Evolutionary conservation across 305 asterid species (phyloP).

Genomic region (Ajuga reptans): DNA sequence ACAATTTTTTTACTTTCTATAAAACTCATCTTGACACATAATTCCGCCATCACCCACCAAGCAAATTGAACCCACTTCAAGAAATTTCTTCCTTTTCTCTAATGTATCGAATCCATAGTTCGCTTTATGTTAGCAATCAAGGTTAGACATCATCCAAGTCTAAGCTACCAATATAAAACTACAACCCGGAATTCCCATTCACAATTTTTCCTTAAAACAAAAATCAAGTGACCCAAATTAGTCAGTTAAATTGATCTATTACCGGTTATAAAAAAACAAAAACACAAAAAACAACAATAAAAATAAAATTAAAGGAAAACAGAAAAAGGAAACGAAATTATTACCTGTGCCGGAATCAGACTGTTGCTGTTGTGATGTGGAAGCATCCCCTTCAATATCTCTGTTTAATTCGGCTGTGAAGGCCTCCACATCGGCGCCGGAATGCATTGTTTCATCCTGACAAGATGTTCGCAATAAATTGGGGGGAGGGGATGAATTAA

Average conservation of each 20-base stretch:
- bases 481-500: neutral
- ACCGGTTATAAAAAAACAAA: no score
- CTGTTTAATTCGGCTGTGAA: constrained; percentile 89
- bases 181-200: neutral
- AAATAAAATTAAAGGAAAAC: no score
- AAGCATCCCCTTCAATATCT: constrained; percentile 77
- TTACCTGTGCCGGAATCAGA: constrained; percentile 50
- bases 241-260: neutral
- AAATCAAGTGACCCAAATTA: neutral
- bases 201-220: neutral
- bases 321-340: neutral
- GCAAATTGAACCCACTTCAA: neutral
- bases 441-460: constrained; percentile 93
- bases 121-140: constrained; percentile 6
- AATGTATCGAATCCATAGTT: neutral
- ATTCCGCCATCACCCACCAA: no score
- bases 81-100: neutral
- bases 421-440: constrained; percentile 96
- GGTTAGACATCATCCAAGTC: neutral
- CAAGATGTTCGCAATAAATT: neutral
- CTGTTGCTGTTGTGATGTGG: constrained; percentile 47
- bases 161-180: constrained; percentile 3
- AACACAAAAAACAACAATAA: no score
- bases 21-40: neutral
- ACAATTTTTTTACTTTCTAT: neutral